Base-by-base conservation (phyloP, 768 basidiomycete genomes). In the Pleurotus platypus region DNA sequence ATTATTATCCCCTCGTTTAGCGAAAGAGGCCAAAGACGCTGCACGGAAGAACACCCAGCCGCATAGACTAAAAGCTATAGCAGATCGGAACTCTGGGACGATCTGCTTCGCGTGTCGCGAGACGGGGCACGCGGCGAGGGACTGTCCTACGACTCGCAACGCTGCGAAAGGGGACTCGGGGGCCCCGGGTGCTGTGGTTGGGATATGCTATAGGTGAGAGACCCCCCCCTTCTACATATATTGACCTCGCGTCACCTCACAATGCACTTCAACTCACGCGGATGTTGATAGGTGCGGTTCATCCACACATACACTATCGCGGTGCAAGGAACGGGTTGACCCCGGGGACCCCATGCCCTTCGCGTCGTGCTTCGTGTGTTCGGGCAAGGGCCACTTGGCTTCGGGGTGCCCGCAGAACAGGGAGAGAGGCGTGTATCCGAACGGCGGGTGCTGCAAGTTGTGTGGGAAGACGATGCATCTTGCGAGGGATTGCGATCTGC, bases 301-400 rank as follows among this genome's bases (percentile, higher is more conserved):
- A 2, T 78, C 75, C 4, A 81, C 77, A 54, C 94, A 98, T 62
- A 87, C 78, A 12, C 78, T 98, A 1, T 84, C 90, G n/a, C 78
- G 75, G 35, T 98, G 95, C 70, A 86, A 78, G 59, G 85, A 85
- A 63, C 78, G 82, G 4, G 72, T 73, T n/a, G 80, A 92, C 67
- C 76, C 81, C 9, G 67, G 66, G 15, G 78, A 91, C 57, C 88
- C 89, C 1, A 76, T 93, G 2, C 95, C 94, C 1, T 94, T 85
- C 62, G 94, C 95, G 0, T 90, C 87, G 3, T 98, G 95, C 72
- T 98, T 94, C 67, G 89, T 98, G 16, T 98, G 95, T 67, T 84
- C 83, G 3, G 79, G 77, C 2, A 86, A 81, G 63, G 95, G 95
- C 1, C 95, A 98, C 66, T 80, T 98, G 1, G 90, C 92, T 2